These are phyloP conservation scores for Phytophthora cryptogea DNA, from an alignment of 352 stramenopile genomes.

Conservation along the genomic window DNA sequence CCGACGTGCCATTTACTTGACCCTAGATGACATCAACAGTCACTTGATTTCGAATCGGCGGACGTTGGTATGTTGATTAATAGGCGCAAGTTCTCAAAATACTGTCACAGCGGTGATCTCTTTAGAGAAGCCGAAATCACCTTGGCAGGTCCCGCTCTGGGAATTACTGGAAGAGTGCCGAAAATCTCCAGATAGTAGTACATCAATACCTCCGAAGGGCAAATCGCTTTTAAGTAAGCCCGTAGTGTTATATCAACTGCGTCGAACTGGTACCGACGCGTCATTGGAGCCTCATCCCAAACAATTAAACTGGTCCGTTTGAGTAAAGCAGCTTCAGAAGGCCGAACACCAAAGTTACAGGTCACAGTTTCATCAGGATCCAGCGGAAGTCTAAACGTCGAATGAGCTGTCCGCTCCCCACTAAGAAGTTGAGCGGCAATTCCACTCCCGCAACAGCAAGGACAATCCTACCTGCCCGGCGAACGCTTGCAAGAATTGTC, in stretches of 20 bases:
- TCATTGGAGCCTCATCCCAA: constrained; percentile 13
- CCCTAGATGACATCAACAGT: neutral
- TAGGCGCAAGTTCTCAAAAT: too few relatives aligned
- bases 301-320: constrained; percentile 4
- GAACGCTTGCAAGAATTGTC: constrained; percentile 6
- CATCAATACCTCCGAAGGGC: constrained; percentile 11
- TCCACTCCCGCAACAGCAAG: constrained; percentile 5
- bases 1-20: neutral
- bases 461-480: neutral
- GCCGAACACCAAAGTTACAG: constrained; percentile 1
- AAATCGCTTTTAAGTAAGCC: constrained; percentile 6
- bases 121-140: too few relatives aligned
- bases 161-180: too few relatives aligned
- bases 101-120: too few relatives aligned
- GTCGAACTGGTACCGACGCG: constrained; percentile 6
- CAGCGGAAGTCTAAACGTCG: neutral
- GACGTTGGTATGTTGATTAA: too few relatives aligned
- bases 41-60: constrained; percentile 1
- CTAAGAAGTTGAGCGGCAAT: constrained; percentile 5
- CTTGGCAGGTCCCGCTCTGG: too few relatives aligned
- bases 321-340: constrained; percentile 2
- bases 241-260: constrained; percentile 3
- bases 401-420: constrained; percentile 1
- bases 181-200: too few relatives aligned
- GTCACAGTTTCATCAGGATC: neutral